These are phyloP conservation scores for Stenocarpella maydis DNA, from an alignment of 2,329 filamentous ascomycete genomes.

Conservation along the genomic window DNA sequence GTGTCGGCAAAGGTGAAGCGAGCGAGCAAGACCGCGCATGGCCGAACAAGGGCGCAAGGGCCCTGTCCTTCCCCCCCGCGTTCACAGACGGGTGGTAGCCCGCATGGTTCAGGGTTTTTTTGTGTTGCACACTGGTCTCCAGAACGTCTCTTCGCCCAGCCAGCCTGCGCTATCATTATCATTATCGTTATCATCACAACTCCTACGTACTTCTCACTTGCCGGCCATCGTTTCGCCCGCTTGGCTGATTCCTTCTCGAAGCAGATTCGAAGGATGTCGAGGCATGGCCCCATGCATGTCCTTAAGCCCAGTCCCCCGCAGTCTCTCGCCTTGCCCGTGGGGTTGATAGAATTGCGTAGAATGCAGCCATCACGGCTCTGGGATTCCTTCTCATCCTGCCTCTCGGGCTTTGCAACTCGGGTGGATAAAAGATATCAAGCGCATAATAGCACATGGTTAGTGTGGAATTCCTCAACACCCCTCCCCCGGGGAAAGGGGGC, in stretches of 20 bases:
- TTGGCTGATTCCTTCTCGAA: conserved; percentile 27
- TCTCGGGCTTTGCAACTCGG: background rate
- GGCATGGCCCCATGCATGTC: background rate
- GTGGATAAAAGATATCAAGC: background rate
- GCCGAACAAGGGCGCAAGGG: background rate
- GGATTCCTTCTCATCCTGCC: background rate
- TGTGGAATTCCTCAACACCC: background rate
- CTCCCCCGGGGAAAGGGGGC: too few relatives aligned
- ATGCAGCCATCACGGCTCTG: conserved; percentile 20
- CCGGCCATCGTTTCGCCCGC: background rate
- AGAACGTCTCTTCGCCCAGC: background rate
- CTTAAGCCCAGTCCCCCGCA: too few relatives aligned
- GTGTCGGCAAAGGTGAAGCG: conserved; percentile 18
- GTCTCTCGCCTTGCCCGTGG: conserved; percentile 1
- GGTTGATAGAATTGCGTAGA: background rate
- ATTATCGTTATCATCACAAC: background rate
- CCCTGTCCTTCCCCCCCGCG: conserved; percentile 1
- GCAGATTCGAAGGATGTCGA: conserved; percentile 27
- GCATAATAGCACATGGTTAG: background rate
- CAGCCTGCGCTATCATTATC: background rate
- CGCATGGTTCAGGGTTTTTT: conserved; percentile 6
- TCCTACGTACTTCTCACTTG: too few relatives aligned
- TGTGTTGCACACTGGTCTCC: conserved; percentile 22
- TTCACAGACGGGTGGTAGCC: background rate
- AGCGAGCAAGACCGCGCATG: background rate